Evolutionary conservation across 1,284 basidiomycete species (phyloP).

Genomic region (Inonotus hispidus): DNA sequence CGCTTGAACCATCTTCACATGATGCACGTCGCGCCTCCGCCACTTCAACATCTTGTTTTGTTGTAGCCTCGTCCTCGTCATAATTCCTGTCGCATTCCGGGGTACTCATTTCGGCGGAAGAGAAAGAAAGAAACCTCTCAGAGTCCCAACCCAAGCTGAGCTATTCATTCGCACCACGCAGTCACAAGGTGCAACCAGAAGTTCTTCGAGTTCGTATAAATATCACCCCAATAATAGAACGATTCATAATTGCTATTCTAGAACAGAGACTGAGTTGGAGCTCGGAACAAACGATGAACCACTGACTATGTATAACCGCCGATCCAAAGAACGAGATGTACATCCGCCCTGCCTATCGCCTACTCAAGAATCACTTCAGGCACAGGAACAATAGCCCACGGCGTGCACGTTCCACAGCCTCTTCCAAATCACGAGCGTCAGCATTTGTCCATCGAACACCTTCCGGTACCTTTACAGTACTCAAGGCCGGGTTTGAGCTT

Average conservation of each 20-base stretch:
- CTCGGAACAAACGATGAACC: background rate
- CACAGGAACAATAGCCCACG: conserved; percentile 74
- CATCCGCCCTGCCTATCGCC: background rate
- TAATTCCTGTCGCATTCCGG: background rate
- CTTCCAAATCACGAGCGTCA: conserved; percentile 75
- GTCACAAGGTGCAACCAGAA: background rate
- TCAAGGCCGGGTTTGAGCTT: background rate
- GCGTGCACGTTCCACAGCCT: conserved; percentile 71
- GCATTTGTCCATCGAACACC: conserved; percentile 62
- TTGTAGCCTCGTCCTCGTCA: background rate
- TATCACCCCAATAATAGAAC: background rate
- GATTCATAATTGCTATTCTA: background rate
- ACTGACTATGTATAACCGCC: background rate
- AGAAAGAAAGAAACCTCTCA: background rate
- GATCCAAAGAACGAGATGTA: background rate
- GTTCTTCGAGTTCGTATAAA: background rate
- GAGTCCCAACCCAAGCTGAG: background rate
- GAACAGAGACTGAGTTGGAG: background rate
- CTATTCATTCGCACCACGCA: background rate
- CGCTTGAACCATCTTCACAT: background rate
- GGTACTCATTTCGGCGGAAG: background rate
- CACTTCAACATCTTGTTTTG: background rate
- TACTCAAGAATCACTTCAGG: conserved; percentile 7
- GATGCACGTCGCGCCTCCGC: background rate
- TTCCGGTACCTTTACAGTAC: conserved; percentile 35